Conservation (phyloP, 306 rosid species). For the Chamaecrista fasciculata region DNA sequence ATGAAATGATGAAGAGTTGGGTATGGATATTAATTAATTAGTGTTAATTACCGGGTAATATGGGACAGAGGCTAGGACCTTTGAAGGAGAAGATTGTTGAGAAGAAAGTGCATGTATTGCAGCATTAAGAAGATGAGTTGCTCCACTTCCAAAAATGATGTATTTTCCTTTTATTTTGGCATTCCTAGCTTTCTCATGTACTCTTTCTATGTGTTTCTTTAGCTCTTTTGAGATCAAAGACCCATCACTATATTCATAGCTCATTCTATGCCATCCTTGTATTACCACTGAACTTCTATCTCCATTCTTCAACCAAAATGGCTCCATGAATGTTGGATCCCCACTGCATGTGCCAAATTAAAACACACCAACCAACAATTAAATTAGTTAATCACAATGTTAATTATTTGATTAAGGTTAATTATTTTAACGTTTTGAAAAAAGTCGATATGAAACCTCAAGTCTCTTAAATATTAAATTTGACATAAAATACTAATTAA, state of each 20-base stretch:
- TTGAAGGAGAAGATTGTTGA: not conserved
- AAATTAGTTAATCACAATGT: no score
- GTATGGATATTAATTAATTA: no score
- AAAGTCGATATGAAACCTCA: no score
- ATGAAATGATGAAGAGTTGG: no score
- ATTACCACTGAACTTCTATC: slow-evolving; percentile 38
- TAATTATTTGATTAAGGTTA: no score
- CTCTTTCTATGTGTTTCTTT: slow-evolving; percentile 25
- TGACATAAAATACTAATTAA: no score
- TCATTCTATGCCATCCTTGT: slow-evolving; percentile 59
- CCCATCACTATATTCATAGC: slow-evolving; percentile 32
- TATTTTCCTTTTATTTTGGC: slow-evolving; percentile 39
- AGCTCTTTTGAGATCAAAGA: slow-evolving; percentile 39
- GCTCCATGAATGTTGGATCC: slow-evolving; percentile 51
- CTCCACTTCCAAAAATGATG: slow-evolving; percentile 48
- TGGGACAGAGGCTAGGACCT: slow-evolving; percentile 37
- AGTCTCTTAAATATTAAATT: no score
- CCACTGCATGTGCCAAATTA: no score
- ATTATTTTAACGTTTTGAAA: no score
- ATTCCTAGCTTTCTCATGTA: slow-evolving; percentile 40
- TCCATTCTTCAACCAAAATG: slow-evolving; percentile 50
- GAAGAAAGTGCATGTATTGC: slow-evolving; percentile 44
- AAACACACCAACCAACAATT: no score
- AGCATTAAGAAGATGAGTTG: slow-evolving; percentile 50
- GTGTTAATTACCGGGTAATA: slow-evolving; percentile 32